Evolutionary conservation across 495 filamentous ascomycete genomes (phyloP).

Genomic region (Hypomontagnella monticulosa): DNA sequence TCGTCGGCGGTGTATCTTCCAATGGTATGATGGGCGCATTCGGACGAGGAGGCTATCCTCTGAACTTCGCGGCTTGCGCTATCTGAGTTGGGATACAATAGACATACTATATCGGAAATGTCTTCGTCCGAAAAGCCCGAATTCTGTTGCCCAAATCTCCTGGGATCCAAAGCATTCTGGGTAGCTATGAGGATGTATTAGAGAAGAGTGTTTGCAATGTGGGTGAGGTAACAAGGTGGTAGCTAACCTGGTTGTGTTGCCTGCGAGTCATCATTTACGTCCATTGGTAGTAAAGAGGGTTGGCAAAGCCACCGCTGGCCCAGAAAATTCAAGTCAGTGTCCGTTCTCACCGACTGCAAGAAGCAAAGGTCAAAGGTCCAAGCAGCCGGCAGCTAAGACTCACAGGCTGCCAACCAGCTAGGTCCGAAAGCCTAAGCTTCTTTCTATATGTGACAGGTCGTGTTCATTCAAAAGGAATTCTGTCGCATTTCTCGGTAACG

Average conservation of each 20-base stretch:
- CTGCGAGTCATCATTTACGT: conserved; percentile 43
- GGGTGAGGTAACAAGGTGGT: background rate
- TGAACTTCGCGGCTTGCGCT: conserved; percentile 74
- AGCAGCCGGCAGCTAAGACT: conserved; percentile 29
- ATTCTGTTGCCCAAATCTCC: conserved; percentile 76
- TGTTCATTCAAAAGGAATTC: conserved; percentile 22
- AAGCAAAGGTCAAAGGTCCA: conserved; percentile 18
- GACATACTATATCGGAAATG: conserved; percentile 85
- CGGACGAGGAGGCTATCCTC: conserved; percentile 53
- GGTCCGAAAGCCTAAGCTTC: conserved; percentile 16
- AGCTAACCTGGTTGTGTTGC: conserved; percentile 47
- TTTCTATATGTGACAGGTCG: conserved; percentile 10
- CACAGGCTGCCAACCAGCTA: conserved; percentile 9
- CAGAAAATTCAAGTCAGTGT: background rate
- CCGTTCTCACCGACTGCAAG: conserved; percentile 32
- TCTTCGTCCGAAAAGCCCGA: conserved; percentile 84
- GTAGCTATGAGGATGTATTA: conserved; percentile 64
- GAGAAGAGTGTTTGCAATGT: conserved; percentile 5
- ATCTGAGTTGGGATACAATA: conserved; percentile 81
- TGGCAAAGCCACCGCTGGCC: conserved; percentile 27
- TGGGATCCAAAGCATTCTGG: conserved; percentile 81
- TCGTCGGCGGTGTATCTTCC: conserved; percentile 54
- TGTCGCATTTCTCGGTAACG: conserved; percentile 8
- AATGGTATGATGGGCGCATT: conserved; percentile 51
- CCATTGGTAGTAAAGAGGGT: conserved; percentile 40